Evolutionary conservation across 176 grass and related monocot genomes (phyloP).

Genomic region (Musa itinerans): DNA sequence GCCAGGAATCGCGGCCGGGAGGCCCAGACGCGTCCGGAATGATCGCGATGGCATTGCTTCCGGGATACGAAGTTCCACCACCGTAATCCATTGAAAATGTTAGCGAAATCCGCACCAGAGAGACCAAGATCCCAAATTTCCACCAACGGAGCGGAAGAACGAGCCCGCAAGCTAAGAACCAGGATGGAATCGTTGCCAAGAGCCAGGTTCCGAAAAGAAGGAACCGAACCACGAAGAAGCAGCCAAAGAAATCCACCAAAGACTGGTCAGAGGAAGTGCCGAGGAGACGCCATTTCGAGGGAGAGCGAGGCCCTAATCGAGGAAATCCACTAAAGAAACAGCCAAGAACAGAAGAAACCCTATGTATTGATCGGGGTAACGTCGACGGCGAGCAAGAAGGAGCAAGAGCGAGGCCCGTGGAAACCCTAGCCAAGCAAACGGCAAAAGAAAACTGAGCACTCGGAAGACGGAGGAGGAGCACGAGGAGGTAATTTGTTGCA

Average conservation of each 20-base stretch:
- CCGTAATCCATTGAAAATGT: conserved; percentile 43
- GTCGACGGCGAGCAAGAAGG: neutral
- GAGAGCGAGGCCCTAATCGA: neutral
- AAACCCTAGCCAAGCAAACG: neutral
- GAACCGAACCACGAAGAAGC: no score
- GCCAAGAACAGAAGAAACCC: neutral
- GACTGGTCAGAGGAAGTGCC: neutral
- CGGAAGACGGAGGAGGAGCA: no score
- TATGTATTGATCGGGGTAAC: neutral
- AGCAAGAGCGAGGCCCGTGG: neutral
- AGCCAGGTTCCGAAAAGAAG: no score
- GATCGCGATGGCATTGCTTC: conserved; percentile 67
- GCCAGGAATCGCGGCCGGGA: conserved; percentile 34
- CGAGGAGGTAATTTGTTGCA: no score
- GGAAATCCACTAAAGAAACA: neutral
- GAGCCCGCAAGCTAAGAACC: neutral
- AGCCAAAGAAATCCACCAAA: no score
- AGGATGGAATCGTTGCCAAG: no score
- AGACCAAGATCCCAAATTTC: neutral
- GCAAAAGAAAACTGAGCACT: no score
- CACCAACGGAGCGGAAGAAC: neutral
- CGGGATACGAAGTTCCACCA: conserved; percentile 3
- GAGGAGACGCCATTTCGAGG: neutral
- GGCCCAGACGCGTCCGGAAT: conserved; percentile 58
- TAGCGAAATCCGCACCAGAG: neutral